Evolutionary conservation across 2,329 filamentous ascomycete species (phyloP), one percentile per base, ranked within the genome.

Genomic region (Fusarium tupiense): DNA sequence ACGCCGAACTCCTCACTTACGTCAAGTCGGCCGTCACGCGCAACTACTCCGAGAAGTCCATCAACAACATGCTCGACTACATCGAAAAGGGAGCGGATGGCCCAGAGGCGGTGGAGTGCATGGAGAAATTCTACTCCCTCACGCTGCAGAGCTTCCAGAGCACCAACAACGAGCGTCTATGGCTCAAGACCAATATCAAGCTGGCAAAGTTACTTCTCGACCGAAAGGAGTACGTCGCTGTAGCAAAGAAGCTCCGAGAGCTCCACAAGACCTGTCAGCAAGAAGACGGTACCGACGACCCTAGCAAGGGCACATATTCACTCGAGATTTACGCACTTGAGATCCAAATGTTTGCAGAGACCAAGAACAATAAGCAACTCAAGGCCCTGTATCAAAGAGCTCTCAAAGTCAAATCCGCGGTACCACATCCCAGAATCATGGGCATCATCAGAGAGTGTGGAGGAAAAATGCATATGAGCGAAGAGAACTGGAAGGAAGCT

Each of bases 381-480:
- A 98, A 98, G 87, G 88, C 92, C 20, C 88, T 98, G 22, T 99
- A 98, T 83, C 93, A 98, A 82, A 92, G 93, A 70, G 96, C 96
- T 10, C 89, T 99, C 57, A 93, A 93, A 74, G 96, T 99, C 62
- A 92, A 94, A 71, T 98, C 96, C n/a, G 96, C 96, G 0, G 96
- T 99, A 19, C 96, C 96, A 44, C 96, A 99, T 84, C 96, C 96
- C 67, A 97, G 98, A 85, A 98, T 99, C 82, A 98, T 98, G 94
- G 96, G 96, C 59, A 96, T 99, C 82, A 99, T 99, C 81, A 93
- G 96, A 62, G 96, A 99, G 85, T 99, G 96, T 82, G 96, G 96
- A 79, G 96, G 96, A 78, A 99, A 99, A 87, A 99, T 99, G 96
- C 95, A 98, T 86, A 98, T 99, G 96, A 96, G 94, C 82, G 96